Evolutionary conservation across 2,329 filamentous ascomycete species (phyloP), one percentile per base, ranked within the genome.

Genomic region (Lasiodiplodia sp.): DNA sequence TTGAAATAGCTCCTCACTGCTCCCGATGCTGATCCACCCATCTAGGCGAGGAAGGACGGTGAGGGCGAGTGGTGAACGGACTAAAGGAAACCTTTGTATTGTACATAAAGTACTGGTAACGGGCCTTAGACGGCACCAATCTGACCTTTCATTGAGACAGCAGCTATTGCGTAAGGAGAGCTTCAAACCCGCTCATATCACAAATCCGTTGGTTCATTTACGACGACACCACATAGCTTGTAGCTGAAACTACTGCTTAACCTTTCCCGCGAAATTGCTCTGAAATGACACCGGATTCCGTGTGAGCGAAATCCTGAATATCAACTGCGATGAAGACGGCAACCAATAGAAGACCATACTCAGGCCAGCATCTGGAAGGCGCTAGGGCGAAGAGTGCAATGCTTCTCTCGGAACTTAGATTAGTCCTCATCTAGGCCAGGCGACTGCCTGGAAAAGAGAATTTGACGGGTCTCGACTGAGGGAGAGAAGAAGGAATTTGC

Each of bases 221-320:
- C 28, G n/a, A 28, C n/a, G 14, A 86, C 82, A 72, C 40, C 14
- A 18, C 18, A 44, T 7, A 44, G 7, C 14, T 7, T 18, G 40
- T 18, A 44, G 16, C 4, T 8, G 7, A 7, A 18, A 7, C 16
- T n/a, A 47, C 44, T 47, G 44, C 18, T 21, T 7, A 21, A 47
- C 18, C n/a, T 47, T 47, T n/a, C 44, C 18, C 7, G 8, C 44
- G n/a, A 47, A 47, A 8, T n/a, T 47, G 5, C 44, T 47, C 44
- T 25, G 25, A 25, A 25, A 25, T 25, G 25, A 25, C 25, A 25
- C 25, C 25, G 4, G 25, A 25, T 25, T 2, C 25, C 25, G 25
- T 25, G 25, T 25, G 25, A 25, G 25, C 25, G 25, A 25, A 25
- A 3, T 25, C 25, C 25, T 25, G 25, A 25, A 25, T 25, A 25